Evolutionary conservation across 805 yeast genomes (phyloP).

Genomic region (Candida peoriensis): DNA sequence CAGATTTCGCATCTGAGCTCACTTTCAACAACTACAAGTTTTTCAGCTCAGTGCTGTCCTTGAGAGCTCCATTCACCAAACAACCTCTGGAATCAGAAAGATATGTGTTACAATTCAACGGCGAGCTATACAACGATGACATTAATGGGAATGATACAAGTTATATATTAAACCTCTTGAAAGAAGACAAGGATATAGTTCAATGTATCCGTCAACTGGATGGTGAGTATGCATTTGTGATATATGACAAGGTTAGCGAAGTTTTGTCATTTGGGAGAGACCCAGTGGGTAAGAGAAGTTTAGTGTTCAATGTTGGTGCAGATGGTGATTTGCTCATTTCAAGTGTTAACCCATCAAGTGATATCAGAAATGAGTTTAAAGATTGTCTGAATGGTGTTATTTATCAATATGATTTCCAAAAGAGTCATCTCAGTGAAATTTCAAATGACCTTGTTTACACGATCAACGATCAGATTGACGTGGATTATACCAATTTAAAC

Average conservation of each 20-base stretch:
- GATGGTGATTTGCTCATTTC: slow-evolving; percentile 39
- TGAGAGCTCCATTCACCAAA: slow-evolving; percentile 69
- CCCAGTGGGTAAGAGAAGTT: slow-evolving; percentile 71
- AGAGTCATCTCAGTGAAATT: slow-evolving; percentile 14
- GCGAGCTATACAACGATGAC: slow-evolving; percentile 73
- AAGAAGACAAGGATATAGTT: slow-evolving; percentile 25
- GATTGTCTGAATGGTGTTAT: slow-evolving; percentile 57
- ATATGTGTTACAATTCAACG: slow-evolving; percentile 73
- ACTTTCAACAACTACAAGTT: slow-evolving; percentile 12
- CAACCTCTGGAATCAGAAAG: slow-evolving; percentile 56
- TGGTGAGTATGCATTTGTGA: slow-evolving; percentile 81
- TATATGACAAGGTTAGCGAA: slow-evolving; percentile 35
- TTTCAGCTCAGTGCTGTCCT: slow-evolving; percentile 62
- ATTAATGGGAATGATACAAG: slow-evolving; percentile 61
- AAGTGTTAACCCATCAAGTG: slow-evolving; percentile 37
- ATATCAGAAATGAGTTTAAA: slow-evolving; percentile 27
- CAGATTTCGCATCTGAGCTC: slow-evolving; percentile 39
- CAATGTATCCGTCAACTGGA: slow-evolving; percentile 40
- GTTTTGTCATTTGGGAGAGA: slow-evolving; percentile 79
- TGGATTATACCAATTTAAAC: slow-evolving; percentile 7
- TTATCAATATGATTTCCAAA: slow-evolving; percentile 34
- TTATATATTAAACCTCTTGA: slow-evolving; percentile 39
- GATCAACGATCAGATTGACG: slow-evolving; percentile 22
- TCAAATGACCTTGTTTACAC: slow-evolving; percentile 9
- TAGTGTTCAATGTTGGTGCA: slow-evolving; percentile 38